Percentiles rank a stretch among this genome's conserved stretches.
Conservation (phyloP, 768 basidiomycete species). For the Termitomyces sp. region DNA sequence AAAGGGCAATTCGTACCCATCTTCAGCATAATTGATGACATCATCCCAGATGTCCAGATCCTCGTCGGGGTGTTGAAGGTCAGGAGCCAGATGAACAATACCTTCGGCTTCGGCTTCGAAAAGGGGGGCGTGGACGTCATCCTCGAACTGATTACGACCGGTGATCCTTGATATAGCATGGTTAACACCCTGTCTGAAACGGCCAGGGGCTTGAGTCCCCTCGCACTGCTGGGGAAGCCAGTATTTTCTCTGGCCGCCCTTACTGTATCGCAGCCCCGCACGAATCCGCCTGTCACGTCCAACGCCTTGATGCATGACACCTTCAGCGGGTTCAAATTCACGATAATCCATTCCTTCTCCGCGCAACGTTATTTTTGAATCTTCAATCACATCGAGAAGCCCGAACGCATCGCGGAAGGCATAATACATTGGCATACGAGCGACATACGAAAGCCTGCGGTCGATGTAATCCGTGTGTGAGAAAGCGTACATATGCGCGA, state of each 20-base stretch:
- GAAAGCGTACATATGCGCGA: slow-evolving; percentile 95
- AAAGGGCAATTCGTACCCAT: slow-evolving; percentile 61
- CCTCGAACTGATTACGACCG: slow-evolving; percentile 40
- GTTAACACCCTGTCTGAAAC: slow-evolving; percentile 36
- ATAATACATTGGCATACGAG: slow-evolving; percentile 84
- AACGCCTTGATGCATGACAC: slow-evolving; percentile 83
- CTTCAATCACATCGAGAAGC: slow-evolving; percentile 79
- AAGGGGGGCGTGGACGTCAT: slow-evolving; percentile 66
- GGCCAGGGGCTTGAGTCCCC: slow-evolving; percentile 30
- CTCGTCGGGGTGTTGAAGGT: slow-evolving; percentile 38
- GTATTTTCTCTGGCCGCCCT: slow-evolving; percentile 91
- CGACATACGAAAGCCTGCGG: slow-evolving; percentile 53
- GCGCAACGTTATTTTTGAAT: slow-evolving; percentile 72
- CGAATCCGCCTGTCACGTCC: slow-evolving; percentile 83
- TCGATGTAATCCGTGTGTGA: slow-evolving; percentile 83
- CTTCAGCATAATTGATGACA: slow-evolving; percentile 18
- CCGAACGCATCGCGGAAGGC: slow-evolving; percentile 90
- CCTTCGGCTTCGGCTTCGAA: slow-evolving; percentile 55
- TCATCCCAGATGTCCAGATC: slow-evolving; percentile 34
- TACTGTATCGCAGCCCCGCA: slow-evolving; percentile 87
- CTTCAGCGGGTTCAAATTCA: slow-evolving; percentile 94
- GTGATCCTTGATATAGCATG: slow-evolving; percentile 33
- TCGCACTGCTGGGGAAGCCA: slow-evolving; percentile 78
- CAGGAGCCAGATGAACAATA: slow-evolving; percentile 60
- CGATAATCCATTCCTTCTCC: slow-evolving; percentile 95